These are phyloP conservation scores for Phytophthora syringae DNA, from an alignment of 352 stramenopile genomes.

Conservation along the genomic window DNA sequence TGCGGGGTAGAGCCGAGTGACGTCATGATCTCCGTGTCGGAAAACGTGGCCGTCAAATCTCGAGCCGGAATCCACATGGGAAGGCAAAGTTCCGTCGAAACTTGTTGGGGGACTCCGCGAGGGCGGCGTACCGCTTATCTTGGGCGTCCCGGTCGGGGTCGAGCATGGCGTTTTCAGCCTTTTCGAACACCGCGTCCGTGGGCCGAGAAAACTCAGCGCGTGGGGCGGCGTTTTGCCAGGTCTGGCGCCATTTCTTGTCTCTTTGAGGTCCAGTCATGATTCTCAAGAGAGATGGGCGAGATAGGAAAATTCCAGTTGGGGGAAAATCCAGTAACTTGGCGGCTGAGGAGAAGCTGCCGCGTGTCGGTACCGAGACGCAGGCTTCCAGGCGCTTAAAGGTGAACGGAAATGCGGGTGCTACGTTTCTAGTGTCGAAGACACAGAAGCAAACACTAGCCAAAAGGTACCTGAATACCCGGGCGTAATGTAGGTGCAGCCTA, in stretches of 20 bases:
- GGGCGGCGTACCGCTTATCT: conserved; percentile 8
- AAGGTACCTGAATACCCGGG: conserved; percentile 17
- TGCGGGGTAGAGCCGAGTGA: conserved; percentile 11
- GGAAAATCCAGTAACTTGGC: not conserved
- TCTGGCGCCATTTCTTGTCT: conserved; percentile 1
- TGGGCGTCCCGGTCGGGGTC: not conserved
- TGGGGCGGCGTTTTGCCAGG: not conserved
- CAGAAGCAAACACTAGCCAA: conserved; percentile 12
- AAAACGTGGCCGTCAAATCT: conserved; percentile 5
- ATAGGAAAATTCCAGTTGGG: not conserved
- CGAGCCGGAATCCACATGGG: conserved; percentile 21
- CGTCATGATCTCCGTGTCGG: conserved; percentile 26
- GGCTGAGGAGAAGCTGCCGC: not conserved
- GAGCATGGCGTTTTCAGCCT: conserved; percentile 10
- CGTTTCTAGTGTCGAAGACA: conserved; percentile 14
- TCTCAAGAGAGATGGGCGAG: not conserved
- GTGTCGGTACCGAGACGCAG: not conserved
- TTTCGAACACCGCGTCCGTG: conserved; percentile 10
- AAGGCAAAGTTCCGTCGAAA: conserved; percentile 6
- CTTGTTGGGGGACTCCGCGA: conserved; percentile 9
- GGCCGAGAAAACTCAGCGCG: not conserved
- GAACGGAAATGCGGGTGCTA: conserved; percentile 1
- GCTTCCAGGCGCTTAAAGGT: not conserved
- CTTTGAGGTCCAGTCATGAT: not conserved
- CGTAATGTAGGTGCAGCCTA: conserved; percentile 16